These are phyloP conservation scores for Mucor mucedo DNA, from an alignment of 371 early-diverging fungal species.

Conservation along the genomic window DNA sequence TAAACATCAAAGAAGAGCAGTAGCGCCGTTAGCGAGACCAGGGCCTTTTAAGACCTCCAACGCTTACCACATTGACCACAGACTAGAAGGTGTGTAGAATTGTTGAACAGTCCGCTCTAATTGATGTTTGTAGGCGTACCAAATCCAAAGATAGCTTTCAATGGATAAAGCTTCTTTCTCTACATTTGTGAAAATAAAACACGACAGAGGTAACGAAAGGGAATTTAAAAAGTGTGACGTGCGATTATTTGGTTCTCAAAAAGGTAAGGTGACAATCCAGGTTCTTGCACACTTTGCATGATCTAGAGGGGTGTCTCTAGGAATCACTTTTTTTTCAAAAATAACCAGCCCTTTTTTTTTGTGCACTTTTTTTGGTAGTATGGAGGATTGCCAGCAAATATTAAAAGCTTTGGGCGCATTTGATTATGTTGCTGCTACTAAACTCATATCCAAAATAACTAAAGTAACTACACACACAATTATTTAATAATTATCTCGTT, in stretches of 20 bases:
- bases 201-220: background rate
- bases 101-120: slow-evolving; percentile 2
- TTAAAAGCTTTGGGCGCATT: slow-evolving; percentile 63
- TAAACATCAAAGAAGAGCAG: slow-evolving; percentile 14
- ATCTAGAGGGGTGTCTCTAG: too few species aligned
- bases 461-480: slow-evolving; percentile 30
- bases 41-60: slow-evolving; percentile 16
- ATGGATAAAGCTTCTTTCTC: slow-evolving; percentile 5
- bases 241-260: too few species aligned
- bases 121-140: slow-evolving; percentile 5
- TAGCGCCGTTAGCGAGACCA: slow-evolving; percentile 18
- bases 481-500: background rate
- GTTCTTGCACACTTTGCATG: too few species aligned
- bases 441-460: slow-evolving; percentile 43
- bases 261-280: too few species aligned
- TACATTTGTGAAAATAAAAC: slow-evolving; percentile 6
- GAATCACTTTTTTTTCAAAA: background rate
- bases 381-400: slow-evolving; percentile 36
- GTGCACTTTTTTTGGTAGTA: background rate
- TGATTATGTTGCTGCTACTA: slow-evolving; percentile 62
- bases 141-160: slow-evolving; percentile 9
- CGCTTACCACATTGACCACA: slow-evolving; percentile 13
- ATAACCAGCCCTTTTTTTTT: background rate
- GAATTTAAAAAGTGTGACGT: too few species aligned
- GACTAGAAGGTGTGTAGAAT: slow-evolving; percentile 8